A percentile compares a stretch with the other conserved stretches of the same genome.
Evolutionary conservation across 305 asterid species (phyloP).

Genomic region (Rubia occidens): DNA sequence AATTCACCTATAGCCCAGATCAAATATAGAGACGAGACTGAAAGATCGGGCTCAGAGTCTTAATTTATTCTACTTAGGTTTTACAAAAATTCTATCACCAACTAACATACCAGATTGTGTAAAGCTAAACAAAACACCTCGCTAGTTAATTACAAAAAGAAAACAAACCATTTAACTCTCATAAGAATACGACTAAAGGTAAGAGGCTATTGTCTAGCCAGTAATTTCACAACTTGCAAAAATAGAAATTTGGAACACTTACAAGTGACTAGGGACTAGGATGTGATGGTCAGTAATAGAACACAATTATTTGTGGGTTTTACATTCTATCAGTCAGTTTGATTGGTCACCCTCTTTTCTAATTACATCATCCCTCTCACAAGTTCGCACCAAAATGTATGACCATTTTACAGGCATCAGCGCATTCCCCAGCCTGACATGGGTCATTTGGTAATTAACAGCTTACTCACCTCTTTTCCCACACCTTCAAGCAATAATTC

Average conservation of each 20-base stretch:
- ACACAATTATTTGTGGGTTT: too few relatives aligned
- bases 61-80: background rate
- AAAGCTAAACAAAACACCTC: background rate
- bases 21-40: background rate
- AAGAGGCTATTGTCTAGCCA: background rate
- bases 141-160: background rate
- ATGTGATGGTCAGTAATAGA: background rate
- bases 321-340: too few relatives aligned
- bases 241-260: background rate
- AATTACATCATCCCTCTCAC: too few relatives aligned
- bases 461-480: slow-evolving; percentile 66
- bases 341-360: background rate
- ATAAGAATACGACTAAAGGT: background rate
- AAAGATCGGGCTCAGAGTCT: slow-evolving; percentile 1
- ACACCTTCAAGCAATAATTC: slow-evolving; percentile 87
- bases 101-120: background rate
- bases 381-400: background rate
- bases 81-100: background rate
- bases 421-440: background rate
- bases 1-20: background rate
- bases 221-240: background rate
- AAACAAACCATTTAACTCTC: background rate
- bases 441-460: slow-evolving; percentile 1
- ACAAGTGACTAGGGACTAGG: background rate
- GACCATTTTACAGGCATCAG: background rate